A percentile compares a stretch with the other conserved stretches of the same genome.
Evolutionary conservation across 2,329 filamentous ascomycete species (phyloP).

Genomic region (Fusarium sp.): DNA sequence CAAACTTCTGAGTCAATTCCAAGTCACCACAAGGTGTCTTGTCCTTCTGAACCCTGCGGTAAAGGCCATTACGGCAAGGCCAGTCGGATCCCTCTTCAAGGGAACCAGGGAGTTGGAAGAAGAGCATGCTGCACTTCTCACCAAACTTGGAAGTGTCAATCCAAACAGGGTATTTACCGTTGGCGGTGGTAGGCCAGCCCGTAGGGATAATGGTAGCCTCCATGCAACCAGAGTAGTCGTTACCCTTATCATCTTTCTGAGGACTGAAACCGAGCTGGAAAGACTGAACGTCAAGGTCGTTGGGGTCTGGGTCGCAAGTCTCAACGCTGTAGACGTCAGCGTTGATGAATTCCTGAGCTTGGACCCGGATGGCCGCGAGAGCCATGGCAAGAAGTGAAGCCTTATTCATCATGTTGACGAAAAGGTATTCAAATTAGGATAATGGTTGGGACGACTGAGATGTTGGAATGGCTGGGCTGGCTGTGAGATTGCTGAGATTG

Average conservation of each 20-base stretch:
- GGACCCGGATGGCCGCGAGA: neutral
- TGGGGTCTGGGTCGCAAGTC: conserved; percentile 1
- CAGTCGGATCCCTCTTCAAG: conserved; percentile 7
- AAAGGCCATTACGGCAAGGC: conserved; percentile 11
- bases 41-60: conserved; percentile 2
- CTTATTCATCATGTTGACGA: conserved; percentile 6
- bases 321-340: neutral
- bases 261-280: neutral
- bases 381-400: neutral
- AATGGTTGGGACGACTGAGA: accelerated
- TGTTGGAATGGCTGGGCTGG: accelerated
- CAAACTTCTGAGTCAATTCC: conserved; percentile 5
- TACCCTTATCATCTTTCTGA: neutral
- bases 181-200: neutral
- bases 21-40: neutral
- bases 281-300: conserved; percentile 1
- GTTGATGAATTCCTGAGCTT: conserved; percentile 2
- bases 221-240: neutral
- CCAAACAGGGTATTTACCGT: conserved; percentile 7
- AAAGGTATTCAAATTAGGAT: neutral
- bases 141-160: conserved; percentile 12
- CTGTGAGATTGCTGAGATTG: neutral
- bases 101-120: conserved; percentile 14
- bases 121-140: conserved; percentile 18
- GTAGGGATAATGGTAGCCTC: neutral